These are phyloP conservation scores for Arachnomyces sp. DNA, from an alignment of 2,329 filamentous ascomycete genomes.

Conservation along the genomic window DNA sequence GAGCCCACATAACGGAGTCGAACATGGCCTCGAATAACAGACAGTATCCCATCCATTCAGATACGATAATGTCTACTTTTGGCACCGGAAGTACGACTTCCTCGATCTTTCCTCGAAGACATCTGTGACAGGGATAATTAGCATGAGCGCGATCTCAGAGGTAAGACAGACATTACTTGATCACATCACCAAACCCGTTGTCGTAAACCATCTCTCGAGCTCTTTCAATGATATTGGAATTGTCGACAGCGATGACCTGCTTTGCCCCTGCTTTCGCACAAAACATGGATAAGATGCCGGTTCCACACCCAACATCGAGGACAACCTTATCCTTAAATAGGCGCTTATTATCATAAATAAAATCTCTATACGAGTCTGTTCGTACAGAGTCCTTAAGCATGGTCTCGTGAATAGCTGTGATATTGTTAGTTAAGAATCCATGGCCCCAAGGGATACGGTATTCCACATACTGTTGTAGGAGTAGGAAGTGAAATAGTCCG, in stretches of 20 bases:
- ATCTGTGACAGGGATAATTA: conserved; percentile 32
- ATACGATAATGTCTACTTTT: conserved; percentile 88
- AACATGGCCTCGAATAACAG: conserved; percentile 95
- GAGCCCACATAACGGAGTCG: conserved; percentile 79
- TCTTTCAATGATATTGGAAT: conserved; percentile 81
- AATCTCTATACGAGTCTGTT: conserved; percentile 88
- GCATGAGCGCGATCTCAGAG: not conserved
- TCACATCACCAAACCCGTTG: conserved; percentile 65
- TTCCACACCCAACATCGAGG: conserved; percentile 83
- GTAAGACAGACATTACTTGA: conserved; percentile 47
- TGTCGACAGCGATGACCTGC: conserved; percentile 84
- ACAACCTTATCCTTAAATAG: conserved; percentile 80
- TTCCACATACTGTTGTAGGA: conserved; percentile 55
- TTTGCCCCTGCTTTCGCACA: conserved; percentile 83
- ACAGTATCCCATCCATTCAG: conserved; percentile 97
- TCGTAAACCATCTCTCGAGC: conserved; percentile 76
- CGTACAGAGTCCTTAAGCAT: conserved; percentile 89
- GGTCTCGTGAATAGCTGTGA: conserved; percentile 79
- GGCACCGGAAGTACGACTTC: conserved; percentile 71
- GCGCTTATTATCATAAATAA: conserved; percentile 86
- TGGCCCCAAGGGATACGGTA: not conserved
- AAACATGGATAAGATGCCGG: conserved; percentile 83
- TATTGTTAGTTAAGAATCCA: conserved; percentile 7
- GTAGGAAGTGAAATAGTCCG: conserved; percentile 59
- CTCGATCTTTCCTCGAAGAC: conserved; percentile 78